These are phyloP conservation scores for Pilaira anomala DNA, from an alignment of 192 early-diverging fungal genomes.

Conservation along the genomic window DNA sequence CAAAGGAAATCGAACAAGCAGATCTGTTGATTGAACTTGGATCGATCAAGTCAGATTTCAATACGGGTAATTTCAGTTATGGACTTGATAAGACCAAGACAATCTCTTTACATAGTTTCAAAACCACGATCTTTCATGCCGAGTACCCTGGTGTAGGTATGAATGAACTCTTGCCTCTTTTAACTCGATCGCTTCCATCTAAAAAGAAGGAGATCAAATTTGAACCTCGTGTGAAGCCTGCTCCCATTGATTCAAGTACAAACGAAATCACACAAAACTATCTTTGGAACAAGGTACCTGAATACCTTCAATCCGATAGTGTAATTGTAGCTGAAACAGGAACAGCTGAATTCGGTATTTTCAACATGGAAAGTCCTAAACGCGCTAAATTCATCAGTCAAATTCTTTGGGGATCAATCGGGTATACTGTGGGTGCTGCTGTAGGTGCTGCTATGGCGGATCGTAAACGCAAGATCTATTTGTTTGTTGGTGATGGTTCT, in stretches of 20 bases:
- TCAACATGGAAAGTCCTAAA: constrained; percentile 34
- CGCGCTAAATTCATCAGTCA: constrained; percentile 39
- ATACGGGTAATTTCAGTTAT: constrained; percentile 48
- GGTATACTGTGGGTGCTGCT: constrained; percentile 38
- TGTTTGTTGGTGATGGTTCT: constrained; percentile 50
- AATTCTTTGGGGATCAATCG: constrained; percentile 31
- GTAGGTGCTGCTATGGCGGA: constrained; percentile 44
- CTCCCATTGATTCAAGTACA: constrained; percentile 1
- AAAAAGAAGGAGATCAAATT: no score
- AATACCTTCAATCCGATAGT: constrained; percentile 25
- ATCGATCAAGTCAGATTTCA: constrained; percentile 43
- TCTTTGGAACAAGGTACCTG: constrained; percentile 39
- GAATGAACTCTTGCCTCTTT: constrained; percentile 29
- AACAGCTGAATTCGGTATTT: constrained; percentile 40
- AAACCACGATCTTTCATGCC: constrained; percentile 35
- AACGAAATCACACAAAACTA: constrained; percentile 37
- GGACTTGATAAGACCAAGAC: constrained; percentile 27
- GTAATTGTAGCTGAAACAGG: constrained; percentile 45
- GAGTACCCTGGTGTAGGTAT: constrained; percentile 39
- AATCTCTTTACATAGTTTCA: constrained; percentile 40
- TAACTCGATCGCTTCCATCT: constrained; percentile 1
- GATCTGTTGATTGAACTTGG: constrained; percentile 44
- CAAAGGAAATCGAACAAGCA: constrained; percentile 29
- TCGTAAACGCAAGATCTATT: constrained; percentile 34
- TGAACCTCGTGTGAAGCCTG: neutral